Conservation (phyloP, 495 filamentous ascomycete genomes). For the Neurospora discreta region DNA sequence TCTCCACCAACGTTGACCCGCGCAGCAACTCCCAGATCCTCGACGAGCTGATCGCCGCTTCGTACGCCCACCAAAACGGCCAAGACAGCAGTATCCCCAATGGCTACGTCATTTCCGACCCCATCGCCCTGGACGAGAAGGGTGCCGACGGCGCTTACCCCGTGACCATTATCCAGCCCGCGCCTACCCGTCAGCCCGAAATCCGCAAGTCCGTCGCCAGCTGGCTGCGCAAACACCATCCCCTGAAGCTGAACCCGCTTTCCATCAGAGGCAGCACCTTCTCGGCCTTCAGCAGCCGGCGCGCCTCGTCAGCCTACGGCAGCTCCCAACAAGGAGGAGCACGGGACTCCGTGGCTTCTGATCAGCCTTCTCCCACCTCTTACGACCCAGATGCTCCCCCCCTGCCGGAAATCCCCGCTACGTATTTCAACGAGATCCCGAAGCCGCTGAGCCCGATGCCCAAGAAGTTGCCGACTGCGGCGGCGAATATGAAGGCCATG, state of each 20-base stretch:
- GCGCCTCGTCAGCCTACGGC: neutral
- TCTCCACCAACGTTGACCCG: neutral
- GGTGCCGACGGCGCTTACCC: neutral
- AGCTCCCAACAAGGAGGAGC: neutral
- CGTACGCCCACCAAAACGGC: conserved; percentile 24
- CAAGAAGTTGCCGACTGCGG: neutral
- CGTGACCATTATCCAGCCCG: neutral
- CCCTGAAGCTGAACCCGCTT: conserved; percentile 12
- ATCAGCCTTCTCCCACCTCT: neutral
- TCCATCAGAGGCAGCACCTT: conserved; percentile 2
- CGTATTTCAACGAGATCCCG: neutral
- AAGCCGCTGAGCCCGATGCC: neutral
- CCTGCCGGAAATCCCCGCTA: neutral
- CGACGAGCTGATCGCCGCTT: conserved; percentile 21
- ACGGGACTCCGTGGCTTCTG: neutral
- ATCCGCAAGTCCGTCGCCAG: conserved; percentile 12
- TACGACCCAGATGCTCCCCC: neutral
- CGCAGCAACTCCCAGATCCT: conserved; percentile 19
- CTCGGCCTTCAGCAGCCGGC: neutral
- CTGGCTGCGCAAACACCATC: conserved; percentile 13
- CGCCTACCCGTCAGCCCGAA: conserved; percentile 1
- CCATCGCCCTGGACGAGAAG: conserved; percentile 3
- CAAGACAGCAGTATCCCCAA: neutral
- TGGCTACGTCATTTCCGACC: neutral
- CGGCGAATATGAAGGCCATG: neutral